Base-by-base conservation (phyloP, 2,329 filamentous ascomycete species). In the Curvularia lunata region DNA sequence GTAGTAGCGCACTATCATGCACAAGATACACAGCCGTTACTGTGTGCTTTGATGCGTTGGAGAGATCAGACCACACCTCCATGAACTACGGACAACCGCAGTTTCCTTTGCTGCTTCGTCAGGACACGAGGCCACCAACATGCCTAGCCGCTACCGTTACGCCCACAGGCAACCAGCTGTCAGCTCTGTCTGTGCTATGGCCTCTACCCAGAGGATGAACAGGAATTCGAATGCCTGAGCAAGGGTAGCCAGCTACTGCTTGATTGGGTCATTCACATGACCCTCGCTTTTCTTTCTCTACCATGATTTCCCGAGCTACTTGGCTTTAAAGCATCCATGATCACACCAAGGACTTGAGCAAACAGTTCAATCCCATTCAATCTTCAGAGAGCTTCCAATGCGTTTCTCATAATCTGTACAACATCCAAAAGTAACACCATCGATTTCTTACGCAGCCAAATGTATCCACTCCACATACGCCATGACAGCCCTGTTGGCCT, bases 401-500 rank as follows among this genome's bases (percentile, higher is more conserved):
- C 19, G 9, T 25, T 23, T 0, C 7, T 9, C 8, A 27, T 38
- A 8, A 23, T 27, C 12, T 48, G 9, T 16, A 27, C 21, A 25
- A 42, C 40, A 25, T 42, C 40, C 12, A 30, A 48, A 6, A 48
- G 16, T 8, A 16, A 7, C 21, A 13, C 18, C 5, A 13, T 21
- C 23, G 18, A 27, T 28, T 41, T 10, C 7, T 16, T n/a, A 10
- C 37, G 18, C 16, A 28, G 5, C 34, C n/a, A 10, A 5, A 50
- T 50, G 54, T 16, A 45, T 48, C 7, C 4, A 43, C 12, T 12
- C 19, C 21, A n/a, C 25, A 34, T n/a, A 43, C 13, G 7, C 32
- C 34, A 45, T 13, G 28, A 30, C 18, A 43, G n/a, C 23, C n/a
- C 48, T 2, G 13, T 25, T 10, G 54, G 54, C 18, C 54, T 56